Evolutionary conservation across 2,329 filamentous ascomycete genomes (phyloP), one percentile per base, ranked within the genome.

Genomic region (Aspergillus brasiliensis): DNA sequence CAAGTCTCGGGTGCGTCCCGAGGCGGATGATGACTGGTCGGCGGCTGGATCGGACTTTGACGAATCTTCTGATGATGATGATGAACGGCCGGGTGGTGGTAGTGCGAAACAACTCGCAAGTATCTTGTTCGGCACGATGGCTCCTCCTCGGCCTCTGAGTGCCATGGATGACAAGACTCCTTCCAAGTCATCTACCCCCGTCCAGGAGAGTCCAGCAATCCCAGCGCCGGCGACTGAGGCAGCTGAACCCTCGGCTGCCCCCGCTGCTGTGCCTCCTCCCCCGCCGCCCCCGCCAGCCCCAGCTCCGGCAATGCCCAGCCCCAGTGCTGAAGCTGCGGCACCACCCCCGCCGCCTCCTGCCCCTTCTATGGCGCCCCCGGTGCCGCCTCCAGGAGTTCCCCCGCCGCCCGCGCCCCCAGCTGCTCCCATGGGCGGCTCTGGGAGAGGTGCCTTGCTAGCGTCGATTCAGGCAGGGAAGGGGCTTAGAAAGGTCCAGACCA

Each of bases 121-220:
- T 6, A 95, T 97, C 62, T 84, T 99, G 19, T 99, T 99, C 74
- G 94, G 95, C 60, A 97, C 93, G 54, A 98, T 99, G 93, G 94
- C 86, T 8, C 94, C 95, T 40, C 94, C 95, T 13, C 88, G 94
- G 54, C 93, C 94, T 28, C 79, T 97, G 47, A 96, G 91, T 19
- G 90, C 92, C 6, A 87, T 91, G 75, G 92, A 91, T 57, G 88
- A 90, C 65, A 90, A 91, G 68, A 81, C 78, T 58, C 75, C 81
- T 40, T 78, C 78, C 25, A 81, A 80, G 51, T 73, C 77, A 58
- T 75, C 73, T 58, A 80, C 79, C 15, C 79, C 81, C 5, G 77
- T 80, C 19, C 78, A 79, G 52, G 76, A 75, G 5, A 73, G 64
- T 37, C 72, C 73, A 42, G 70, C 74, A 40, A 71, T 79, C 4